Evolutionary conservation across 352 stramenopile species (phyloP), one percentile per base, ranked within the genome.

Genomic region (Phytophthora rubi): DNA sequence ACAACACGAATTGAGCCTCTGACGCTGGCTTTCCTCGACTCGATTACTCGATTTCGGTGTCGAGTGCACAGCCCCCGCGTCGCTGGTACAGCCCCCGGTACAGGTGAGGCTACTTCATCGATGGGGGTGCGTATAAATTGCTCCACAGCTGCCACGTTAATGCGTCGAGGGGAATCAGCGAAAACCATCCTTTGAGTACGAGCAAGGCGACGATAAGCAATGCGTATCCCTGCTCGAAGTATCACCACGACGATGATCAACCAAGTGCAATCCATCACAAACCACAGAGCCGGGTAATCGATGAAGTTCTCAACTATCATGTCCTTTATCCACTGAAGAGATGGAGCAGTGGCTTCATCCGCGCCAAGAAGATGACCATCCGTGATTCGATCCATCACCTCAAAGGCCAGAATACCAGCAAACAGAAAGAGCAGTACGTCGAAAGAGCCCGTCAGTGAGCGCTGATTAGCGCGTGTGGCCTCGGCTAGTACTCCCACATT

Each of bases 321-420:
- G 6, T 85, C 68, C 2, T 81, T 82, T 7, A 76, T 80, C 86
- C 84, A 94, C 16, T 86, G 56, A 53, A 92, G 75, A 3, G 75
- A 64, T 37, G 68, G 75, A 6, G 85, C 57, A 0, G 66, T 65
- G 15, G 74, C 80, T 56, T 79, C 71, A 48, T 92, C 82, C 45
- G 81, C 86, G 4, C 83, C 84, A 15, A 98, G 84, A 7, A 97
- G 81, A 71, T 95, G 96, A 18, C 89, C 86, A 48, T 98, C 95
- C 1, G 96, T 99, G 65, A 99, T 85, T 61, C 97, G 90, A 79
- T 99, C 97, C 12, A 99, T 82, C 21, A 99, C 71, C 37, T 98
- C 92, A 76, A 98, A 99, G 5, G 94, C 91, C 18, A 99, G 74
- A 21, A 96, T 90, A 0, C 82, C 95, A 16, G 92, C 86, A 68